Evolutionary conservation across 495 filamentous ascomycete genomes (phyloP).

Genomic region (Neurospora sp.): DNA sequence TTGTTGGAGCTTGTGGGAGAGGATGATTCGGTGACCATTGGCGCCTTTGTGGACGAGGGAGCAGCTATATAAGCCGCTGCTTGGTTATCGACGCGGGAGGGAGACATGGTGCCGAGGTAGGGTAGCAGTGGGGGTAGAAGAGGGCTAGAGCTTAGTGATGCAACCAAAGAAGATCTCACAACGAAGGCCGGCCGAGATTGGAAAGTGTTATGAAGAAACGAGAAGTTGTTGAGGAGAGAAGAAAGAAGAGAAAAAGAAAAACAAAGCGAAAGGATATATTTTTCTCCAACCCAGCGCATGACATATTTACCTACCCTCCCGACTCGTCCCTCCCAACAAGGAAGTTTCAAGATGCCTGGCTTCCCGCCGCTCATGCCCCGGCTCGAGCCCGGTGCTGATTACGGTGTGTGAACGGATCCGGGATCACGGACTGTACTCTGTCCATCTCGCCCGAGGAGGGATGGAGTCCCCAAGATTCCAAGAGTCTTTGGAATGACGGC

Average conservation of each 20-base stretch:
- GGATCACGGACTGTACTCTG: neutral
- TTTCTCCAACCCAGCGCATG: neutral
- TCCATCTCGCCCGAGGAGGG: neutral
- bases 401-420: neutral
- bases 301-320: neutral
- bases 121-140: neutral
- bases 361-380: neutral
- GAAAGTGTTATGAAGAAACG: neutral
- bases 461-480: neutral
- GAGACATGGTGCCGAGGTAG: conserved; percentile 4
- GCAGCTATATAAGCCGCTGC: conserved; percentile 2
- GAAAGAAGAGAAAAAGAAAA: neutral
- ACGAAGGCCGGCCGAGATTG: neutral
- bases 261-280: neutral
- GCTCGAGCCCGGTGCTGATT: neutral
- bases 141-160: neutral
- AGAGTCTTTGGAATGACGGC: neutral
- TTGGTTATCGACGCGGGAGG: conserved; percentile 8
- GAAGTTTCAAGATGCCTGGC: neutral
- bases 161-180: neutral
- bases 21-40: neutral
- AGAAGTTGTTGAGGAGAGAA: neutral
- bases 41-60: neutral
- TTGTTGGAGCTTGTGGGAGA: conserved; percentile 8
- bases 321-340: neutral